Conservation (phyloP, 306 rosid species). For the Cucumis melo region DNA sequence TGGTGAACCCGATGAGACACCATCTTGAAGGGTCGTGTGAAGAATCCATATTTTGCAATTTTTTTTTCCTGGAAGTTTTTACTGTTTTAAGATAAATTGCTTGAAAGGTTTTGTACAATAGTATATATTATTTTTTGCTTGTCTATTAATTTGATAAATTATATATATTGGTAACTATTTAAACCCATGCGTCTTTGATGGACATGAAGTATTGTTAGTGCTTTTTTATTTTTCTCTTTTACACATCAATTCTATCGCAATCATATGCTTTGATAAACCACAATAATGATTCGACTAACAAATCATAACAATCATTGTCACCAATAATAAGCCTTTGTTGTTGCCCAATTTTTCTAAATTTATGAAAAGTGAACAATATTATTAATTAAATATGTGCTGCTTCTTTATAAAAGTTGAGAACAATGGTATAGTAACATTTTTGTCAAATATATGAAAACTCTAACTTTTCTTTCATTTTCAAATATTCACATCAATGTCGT, state of each 20-base stretch:
- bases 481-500: background rate
- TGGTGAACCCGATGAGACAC: too few species aligned
- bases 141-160: background rate
- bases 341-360: constrained; percentile 20
- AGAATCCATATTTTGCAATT: too few species aligned
- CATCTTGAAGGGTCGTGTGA: too few species aligned
- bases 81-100: too few species aligned
- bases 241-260: constrained; percentile 16
- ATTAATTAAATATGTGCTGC: background rate
- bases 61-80: too few species aligned
- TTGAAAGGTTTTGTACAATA: too few species aligned
- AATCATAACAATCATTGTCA: constrained; percentile 27
- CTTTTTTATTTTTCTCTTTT: constrained; percentile 1
- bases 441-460: background rate
- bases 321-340: constrained; percentile 21
- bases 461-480: background rate
- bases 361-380: constrained; percentile 11
- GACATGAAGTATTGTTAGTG: constrained; percentile 7
- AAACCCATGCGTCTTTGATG: constrained; percentile 5
- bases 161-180: background rate
- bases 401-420: background rate
- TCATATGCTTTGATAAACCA: constrained; percentile 2
- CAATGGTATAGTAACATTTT: background rate
- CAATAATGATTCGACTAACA: constrained; percentile 31
- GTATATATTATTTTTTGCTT: too few species aligned